Conservation (phyloP, 2,329 filamentous ascomycete genomes). For the Lachnellula subtilissima region DNA sequence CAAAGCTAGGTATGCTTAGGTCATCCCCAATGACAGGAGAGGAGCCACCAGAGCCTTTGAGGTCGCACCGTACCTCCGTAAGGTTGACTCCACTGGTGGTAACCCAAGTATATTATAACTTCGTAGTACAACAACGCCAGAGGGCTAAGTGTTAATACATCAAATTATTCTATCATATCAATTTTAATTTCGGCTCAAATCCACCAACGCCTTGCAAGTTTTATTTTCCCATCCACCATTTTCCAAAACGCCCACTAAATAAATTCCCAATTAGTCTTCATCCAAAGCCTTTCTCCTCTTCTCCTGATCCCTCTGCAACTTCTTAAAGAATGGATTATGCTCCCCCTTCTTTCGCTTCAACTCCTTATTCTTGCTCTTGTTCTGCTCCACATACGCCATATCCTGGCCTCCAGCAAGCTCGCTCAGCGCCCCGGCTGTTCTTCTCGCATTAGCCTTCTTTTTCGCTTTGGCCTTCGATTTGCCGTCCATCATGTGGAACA, state of each 20-base stretch:
- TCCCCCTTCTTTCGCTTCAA: slow-evolving; percentile 57
- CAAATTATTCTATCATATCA: not conserved
- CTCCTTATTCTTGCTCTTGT: slow-evolving; percentile 65
- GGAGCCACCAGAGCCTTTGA: too few relatives aligned
- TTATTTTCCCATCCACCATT: not conserved
- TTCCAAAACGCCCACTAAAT: not conserved
- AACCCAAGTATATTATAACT: not conserved
- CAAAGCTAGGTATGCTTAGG: too few relatives aligned
- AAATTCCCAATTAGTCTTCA: not conserved
- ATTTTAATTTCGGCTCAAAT: not conserved
- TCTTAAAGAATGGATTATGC: slow-evolving; percentile 60
- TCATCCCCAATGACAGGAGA: too few relatives aligned
- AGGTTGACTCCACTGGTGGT: too few relatives aligned
- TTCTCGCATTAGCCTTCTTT: slow-evolving; percentile 58
- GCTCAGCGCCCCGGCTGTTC: slow-evolving; percentile 79
- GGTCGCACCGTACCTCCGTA: too few relatives aligned
- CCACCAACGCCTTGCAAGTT: not conserved
- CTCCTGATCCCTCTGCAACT: slow-evolving; percentile 57
- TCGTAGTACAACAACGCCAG: not conserved
- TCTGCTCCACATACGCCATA: slow-evolving; percentile 93
- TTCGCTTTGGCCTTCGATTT: slow-evolving; percentile 42
- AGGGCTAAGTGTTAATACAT: not conserved
- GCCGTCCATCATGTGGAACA: slow-evolving; percentile 48
- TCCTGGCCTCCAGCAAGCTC: slow-evolving; percentile 88
- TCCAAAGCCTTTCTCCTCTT: slow-evolving; percentile 44